Evolutionary conservation across 73 alveolate genomes (phyloP).

Genomic region (Paramecium biaurelia): DNA sequence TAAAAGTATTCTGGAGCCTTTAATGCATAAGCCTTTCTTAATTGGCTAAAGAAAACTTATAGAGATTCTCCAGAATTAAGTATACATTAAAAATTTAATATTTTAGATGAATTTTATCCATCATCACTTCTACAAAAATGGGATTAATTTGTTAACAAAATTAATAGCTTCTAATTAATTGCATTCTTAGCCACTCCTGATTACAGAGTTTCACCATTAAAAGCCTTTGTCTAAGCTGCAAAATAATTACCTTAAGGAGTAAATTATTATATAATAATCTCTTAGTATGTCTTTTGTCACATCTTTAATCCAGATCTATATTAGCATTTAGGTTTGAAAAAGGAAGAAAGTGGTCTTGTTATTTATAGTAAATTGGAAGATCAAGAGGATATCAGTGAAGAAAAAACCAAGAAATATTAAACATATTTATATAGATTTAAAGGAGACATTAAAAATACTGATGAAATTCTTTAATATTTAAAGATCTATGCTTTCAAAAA

Average conservation of each 20-base stretch:
- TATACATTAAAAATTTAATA: background rate
- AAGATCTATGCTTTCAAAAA: slow-evolving; percentile 31
- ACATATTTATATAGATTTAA: background rate
- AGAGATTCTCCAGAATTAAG: slow-evolving; percentile 56
- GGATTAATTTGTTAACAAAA: slow-evolving; percentile 6
- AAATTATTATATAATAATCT: background rate
- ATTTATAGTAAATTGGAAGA: slow-evolving; percentile 30
- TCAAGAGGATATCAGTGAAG: background rate
- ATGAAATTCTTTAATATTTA: slow-evolving; percentile 18
- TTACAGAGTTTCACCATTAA: slow-evolving; percentile 22
- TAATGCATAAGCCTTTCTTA: slow-evolving; percentile 37
- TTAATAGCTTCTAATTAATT: background rate
- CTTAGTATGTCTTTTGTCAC: slow-evolving; percentile 38
- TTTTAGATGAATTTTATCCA: slow-evolving; percentile 45
- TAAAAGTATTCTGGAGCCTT: background rate
- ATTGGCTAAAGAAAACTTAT: slow-evolving; percentile 14
- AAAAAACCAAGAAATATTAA: background rate
- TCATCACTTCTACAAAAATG: slow-evolving; percentile 2
- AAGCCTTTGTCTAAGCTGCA: slow-evolving; percentile 32
- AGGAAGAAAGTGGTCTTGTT: background rate
- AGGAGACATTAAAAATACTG: slow-evolving; percentile 48
- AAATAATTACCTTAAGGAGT: slow-evolving; percentile 44
- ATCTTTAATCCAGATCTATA: slow-evolving; percentile 10
- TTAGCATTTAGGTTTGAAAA: background rate
- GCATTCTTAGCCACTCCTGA: slow-evolving; percentile 40